Evolutionary conservation across 305 asterid genomes (phyloP), one percentile per base, ranked within the genome.

Genomic region (Rubia occidens): DNA sequence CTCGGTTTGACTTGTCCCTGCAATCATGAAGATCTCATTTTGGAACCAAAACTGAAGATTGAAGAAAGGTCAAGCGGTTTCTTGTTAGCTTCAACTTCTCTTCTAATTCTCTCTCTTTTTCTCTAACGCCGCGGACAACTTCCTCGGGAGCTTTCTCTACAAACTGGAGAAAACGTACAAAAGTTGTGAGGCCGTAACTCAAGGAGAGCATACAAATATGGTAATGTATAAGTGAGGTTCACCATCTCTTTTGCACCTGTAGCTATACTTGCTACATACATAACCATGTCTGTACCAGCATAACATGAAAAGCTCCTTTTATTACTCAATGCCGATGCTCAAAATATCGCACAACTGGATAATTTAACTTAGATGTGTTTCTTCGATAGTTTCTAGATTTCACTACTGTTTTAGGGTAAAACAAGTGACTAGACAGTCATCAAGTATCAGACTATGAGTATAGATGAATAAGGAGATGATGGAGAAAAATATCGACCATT

Each of bases 121-220:
- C 95, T 64, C 78, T 84, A 55, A 89, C 96, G 72, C 95, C 88
- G 35, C 81, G 86, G 13, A 94, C 92, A 40, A 93, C 77, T 77
- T 87, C 91, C 83, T 85, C 87, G 0, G 98, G 98, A 71, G 98
- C 97, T 84, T 84, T 94, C 82, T 89, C 96, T 61, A 89, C 87
- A 63, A 94, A 94, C 98, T 93, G 89, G 65, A 61, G 5, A 20
- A 67, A 51, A 21, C 45, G 68, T 53, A 62, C 47, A 59, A 72
- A 39, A 13, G 24, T 51, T 9, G 29, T 66, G 70, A 68, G 83
- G 70, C 55, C 58, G 18, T 69, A 63, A 54, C 37, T 32, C 32
- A 61, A 40, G 55, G 13, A 59, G 63, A 24, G 37, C 39, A 59
- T 51, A 15, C 5, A 45, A 55, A 14, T 40, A 60, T 5, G 20